phyloP scores from a whole-genome alignment of 2,329 filamentous ascomycete genomes.

The Uncinocarpus reesii region DNA sequence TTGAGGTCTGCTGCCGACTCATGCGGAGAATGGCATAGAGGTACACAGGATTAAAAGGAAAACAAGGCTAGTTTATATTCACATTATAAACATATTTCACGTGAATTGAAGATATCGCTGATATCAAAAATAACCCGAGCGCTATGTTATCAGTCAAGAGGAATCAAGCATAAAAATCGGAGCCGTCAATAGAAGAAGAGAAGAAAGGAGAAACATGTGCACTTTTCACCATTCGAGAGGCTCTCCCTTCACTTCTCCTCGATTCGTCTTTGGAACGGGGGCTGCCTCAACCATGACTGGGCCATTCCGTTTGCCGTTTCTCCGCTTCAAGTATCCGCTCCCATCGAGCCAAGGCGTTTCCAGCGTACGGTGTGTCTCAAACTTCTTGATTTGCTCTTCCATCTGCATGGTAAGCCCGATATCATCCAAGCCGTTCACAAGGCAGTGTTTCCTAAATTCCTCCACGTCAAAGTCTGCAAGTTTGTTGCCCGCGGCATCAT shows the following conservation, averaged over 20 bases:
- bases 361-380: slow-evolving; percentile 65
- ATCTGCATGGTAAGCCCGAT: slow-evolving; percentile 90
- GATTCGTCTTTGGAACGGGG: slow-evolving; percentile 77
- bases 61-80: too few relatives aligned
- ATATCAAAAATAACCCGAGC: neutral
- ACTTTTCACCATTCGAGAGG: slow-evolving; percentile 70
- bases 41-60: too few relatives aligned
- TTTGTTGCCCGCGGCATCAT: slow-evolving; percentile 60
- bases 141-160: neutral
- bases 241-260: slow-evolving; percentile 71
- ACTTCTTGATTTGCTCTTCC: slow-evolving; percentile 75
- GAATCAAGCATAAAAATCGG: neutral
- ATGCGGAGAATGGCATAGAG: too few relatives aligned
- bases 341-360: slow-evolving; percentile 90
- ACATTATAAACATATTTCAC: too few relatives aligned
- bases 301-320: slow-evolving; percentile 28
- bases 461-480: slow-evolving; percentile 79
- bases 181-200: neutral
- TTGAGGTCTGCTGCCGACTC: too few relatives aligned
- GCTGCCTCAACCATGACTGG: slow-evolving; percentile 54
- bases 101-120: too few relatives aligned
- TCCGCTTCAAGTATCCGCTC: slow-evolving; percentile 59
- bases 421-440: slow-evolving; percentile 87
- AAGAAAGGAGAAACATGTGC: neutral
- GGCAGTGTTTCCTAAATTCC: slow-evolving; percentile 85